Evolutionary conservation across 2,329 filamentous ascomycete genomes (phyloP).

Genomic region (Trichoderma sp.): DNA sequence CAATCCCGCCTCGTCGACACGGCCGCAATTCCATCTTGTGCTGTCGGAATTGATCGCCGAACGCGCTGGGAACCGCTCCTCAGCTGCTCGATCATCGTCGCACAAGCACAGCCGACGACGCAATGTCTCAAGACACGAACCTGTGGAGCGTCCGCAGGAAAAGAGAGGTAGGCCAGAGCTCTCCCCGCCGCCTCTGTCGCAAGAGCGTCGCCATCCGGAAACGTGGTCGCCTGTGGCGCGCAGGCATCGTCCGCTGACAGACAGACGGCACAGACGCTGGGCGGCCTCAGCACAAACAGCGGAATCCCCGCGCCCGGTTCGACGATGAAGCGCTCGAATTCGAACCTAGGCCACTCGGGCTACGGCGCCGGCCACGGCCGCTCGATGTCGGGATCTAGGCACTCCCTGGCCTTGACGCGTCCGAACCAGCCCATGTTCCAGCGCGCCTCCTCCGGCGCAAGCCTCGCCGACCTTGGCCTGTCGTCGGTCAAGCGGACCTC

Average conservation of each 20-base stretch:
- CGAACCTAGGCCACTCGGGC: constrained; percentile 72
- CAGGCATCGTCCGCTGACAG: constrained; percentile 31
- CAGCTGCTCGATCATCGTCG: neutral
- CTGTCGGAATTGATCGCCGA: neutral
- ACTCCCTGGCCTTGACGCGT: constrained; percentile 81
- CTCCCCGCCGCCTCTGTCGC: constrained; percentile 3
- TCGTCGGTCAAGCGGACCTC: constrained; percentile 85
- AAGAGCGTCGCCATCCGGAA: neutral
- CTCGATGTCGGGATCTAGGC: constrained; percentile 78
- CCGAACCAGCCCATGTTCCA: constrained; percentile 87
- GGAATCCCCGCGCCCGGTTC: constrained; percentile 88
- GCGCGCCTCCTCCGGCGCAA: constrained; percentile 79
- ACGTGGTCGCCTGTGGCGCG: constrained; percentile 30
- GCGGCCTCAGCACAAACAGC: constrained; percentile 78
- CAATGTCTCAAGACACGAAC: constrained; percentile 84
- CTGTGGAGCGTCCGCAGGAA: constrained; percentile 90
- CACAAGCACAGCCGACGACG: neutral
- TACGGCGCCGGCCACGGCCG: constrained; percentile 73
- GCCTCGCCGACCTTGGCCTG: constrained; percentile 76
- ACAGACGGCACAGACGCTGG: constrained; percentile 69
- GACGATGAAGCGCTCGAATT: constrained; percentile 90
- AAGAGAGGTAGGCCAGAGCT: constrained; percentile 69
- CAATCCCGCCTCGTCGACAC: constrained; percentile 27
- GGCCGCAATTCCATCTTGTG: neutral
- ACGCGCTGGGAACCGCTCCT: neutral